Conservation (phyloP, 2,329 filamentous ascomycete species). For the Beauveria australis region DNA sequence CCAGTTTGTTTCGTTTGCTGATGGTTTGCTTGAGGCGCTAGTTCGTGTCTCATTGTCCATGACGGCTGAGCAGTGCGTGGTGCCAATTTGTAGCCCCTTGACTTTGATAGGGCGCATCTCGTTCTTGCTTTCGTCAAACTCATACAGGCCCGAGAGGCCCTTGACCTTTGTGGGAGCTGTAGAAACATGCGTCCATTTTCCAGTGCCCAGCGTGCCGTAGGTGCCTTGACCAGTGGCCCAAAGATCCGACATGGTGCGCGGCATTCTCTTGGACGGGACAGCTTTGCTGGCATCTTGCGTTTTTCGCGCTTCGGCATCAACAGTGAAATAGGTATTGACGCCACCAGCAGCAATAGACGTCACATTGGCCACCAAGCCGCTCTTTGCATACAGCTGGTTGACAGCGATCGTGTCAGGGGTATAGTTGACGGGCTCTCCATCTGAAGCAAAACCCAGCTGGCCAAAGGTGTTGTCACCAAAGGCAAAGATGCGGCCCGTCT, state of each 20-base stretch:
- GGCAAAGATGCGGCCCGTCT: slow-evolving; percentile 67
- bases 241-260: slow-evolving; percentile 46
- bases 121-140: slow-evolving; percentile 71
- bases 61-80: slow-evolving; percentile 72
- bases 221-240: slow-evolving; percentile 87
- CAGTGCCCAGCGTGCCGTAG: slow-evolving; percentile 72
- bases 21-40: slow-evolving; percentile 38
- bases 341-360: slow-evolving; percentile 81
- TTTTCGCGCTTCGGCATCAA: slow-evolving; percentile 59
- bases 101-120: slow-evolving; percentile 70
- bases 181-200: slow-evolving; percentile 84
- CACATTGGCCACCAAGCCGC: slow-evolving; percentile 54
- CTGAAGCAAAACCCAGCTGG: slow-evolving; percentile 78
- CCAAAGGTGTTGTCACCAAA: slow-evolving; percentile 90
- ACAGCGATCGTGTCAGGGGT: slow-evolving; percentile 63
- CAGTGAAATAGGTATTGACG: slow-evolving; percentile 75
- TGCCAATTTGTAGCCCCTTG: slow-evolving; percentile 63
- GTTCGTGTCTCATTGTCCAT: slow-evolving; percentile 74
- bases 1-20: slow-evolving; percentile 71
- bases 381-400: slow-evolving; percentile 62
- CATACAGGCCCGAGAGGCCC: slow-evolving; percentile 70
- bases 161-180: slow-evolving; percentile 72
- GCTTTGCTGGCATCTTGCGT: slow-evolving; percentile 13
- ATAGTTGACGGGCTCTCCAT: slow-evolving; percentile 53
- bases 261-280: slow-evolving; percentile 25